These are phyloP conservation scores for Paecilomyces variotii DNA, from an alignment of 2,329 filamentous ascomycete genomes.

Conservation along the genomic window DNA sequence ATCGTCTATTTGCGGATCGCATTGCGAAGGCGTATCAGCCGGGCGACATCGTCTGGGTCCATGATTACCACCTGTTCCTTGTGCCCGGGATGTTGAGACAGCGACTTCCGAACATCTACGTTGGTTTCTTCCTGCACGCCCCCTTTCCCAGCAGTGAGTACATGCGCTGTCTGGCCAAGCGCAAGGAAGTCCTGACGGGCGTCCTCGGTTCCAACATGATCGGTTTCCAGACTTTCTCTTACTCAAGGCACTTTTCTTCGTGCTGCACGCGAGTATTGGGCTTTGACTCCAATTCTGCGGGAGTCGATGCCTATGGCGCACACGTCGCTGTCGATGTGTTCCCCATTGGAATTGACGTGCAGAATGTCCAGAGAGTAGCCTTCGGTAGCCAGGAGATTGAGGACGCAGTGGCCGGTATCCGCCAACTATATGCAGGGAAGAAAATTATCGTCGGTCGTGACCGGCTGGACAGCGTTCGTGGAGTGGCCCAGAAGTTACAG, in stretches of 20 bases:
- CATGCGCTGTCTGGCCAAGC: slow-evolving; percentile 74
- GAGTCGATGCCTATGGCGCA: slow-evolving; percentile 80
- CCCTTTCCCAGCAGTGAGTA: slow-evolving; percentile 97
- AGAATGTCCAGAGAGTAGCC: slow-evolving; percentile 65
- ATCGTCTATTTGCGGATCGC: slow-evolving; percentile 81
- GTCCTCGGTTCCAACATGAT: slow-evolving; percentile 87
- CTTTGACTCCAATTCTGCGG: slow-evolving; percentile 77
- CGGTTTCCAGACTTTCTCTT: slow-evolving; percentile 92
- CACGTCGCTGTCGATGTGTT: slow-evolving; percentile 89
- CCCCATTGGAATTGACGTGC: slow-evolving; percentile 89
- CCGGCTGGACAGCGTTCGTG: slow-evolving; percentile 83
- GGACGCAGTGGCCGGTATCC: slow-evolving; percentile 63
- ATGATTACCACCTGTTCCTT: slow-evolving; percentile 89
- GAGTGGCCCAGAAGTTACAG: slow-evolving; percentile 91
- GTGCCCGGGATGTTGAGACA: slow-evolving; percentile 84
- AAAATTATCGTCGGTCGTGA: slow-evolving; percentile 94
- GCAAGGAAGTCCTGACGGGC: slow-evolving; percentile 85
- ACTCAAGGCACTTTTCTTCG: slow-evolving; percentile 87
- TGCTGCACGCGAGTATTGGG: slow-evolving; percentile 86
- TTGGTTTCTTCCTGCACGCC: slow-evolving; percentile 88
- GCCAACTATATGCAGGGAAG: slow-evolving; percentile 73
- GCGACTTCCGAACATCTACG: slow-evolving; percentile 78
- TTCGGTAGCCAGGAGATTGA: slow-evolving; percentile 64
- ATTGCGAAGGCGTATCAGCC: slow-evolving; percentile 86
- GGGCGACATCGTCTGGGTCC: slow-evolving; percentile 84